Evolutionary conservation across 768 basidiomycete species (phyloP).

Genomic region (Nevesoporus exiguus): DNA sequence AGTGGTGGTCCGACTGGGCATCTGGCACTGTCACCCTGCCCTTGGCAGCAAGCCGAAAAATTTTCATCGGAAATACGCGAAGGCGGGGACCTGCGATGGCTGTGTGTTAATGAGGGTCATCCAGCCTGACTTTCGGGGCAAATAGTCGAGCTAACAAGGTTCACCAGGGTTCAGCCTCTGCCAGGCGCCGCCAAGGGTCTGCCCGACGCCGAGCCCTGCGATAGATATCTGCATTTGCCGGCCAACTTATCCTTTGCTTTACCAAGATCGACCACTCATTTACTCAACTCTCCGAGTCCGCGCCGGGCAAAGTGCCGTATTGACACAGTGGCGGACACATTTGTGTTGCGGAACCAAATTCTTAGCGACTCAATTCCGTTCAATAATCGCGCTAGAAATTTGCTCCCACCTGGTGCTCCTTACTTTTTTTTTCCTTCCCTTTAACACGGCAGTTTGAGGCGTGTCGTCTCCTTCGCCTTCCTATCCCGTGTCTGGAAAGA

Average conservation of each 20-base stretch:
- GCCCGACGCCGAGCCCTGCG: constrained; percentile 19
- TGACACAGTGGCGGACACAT: constrained; percentile 28
- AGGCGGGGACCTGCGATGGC: constrained; percentile 37
- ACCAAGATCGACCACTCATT: constrained; percentile 25
- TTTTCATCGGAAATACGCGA: constrained; percentile 38
- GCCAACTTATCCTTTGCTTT: constrained; percentile 9
- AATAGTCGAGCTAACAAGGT: constrained; percentile 28
- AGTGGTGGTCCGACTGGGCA: constrained; percentile 14
- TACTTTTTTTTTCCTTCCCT: constrained; percentile 29
- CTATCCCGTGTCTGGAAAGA: constrained; percentile 19
- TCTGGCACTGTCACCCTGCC: constrained; percentile 14
- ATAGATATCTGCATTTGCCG: constrained; percentile 17
- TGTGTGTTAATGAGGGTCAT: constrained; percentile 36
- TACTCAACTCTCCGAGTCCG: constrained; percentile 25
- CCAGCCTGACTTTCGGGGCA: constrained; percentile 32
- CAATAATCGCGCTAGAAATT: constrained; percentile 35
- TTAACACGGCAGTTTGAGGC: constrained; percentile 24
- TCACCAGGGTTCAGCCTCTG: constrained; percentile 30
- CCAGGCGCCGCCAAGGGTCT: constrained; percentile 26
- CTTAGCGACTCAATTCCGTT: constrained; percentile 37
- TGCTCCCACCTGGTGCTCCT: constrained; percentile 28
- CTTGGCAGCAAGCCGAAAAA: constrained; percentile 26
- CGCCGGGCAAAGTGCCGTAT: constrained; percentile 29
- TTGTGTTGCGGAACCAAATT: constrained; percentile 35
- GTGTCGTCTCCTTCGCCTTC: constrained; percentile 25